phyloP scores from a whole-genome alignment of 73 alveolate species.

The Stentor coeruleus region DNA sequence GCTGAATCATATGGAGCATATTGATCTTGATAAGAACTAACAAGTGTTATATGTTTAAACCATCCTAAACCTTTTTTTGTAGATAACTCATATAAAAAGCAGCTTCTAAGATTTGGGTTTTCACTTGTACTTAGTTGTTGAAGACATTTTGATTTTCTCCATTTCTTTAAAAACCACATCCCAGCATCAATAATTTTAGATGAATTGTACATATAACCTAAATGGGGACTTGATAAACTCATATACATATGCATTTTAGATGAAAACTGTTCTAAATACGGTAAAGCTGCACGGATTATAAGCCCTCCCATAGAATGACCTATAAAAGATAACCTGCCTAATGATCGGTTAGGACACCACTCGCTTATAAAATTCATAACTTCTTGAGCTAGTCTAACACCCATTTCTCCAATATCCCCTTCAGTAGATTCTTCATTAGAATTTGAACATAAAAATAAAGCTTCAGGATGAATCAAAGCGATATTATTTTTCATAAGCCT shows the following conservation, averaged over 20 bases:
- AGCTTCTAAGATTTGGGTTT: slow-evolving; percentile 53
- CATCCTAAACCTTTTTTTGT: slow-evolving; percentile 74
- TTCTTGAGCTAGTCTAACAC: slow-evolving; percentile 94
- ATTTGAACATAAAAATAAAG: slow-evolving; percentile 83
- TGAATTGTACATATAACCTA: slow-evolving; percentile 89
- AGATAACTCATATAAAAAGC: slow-evolving; percentile 67
- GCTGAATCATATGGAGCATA: slow-evolving; percentile 98
- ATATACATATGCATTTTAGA: slow-evolving; percentile 89
- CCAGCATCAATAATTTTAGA: slow-evolving; percentile 81
- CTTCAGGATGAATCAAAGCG: slow-evolving; percentile 92
- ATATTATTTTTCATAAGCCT: slow-evolving; percentile 93
- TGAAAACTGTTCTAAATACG: slow-evolving; percentile 78
- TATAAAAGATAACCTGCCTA: slow-evolving; percentile 34
- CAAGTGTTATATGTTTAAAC: slow-evolving; percentile 89
- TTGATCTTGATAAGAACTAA: slow-evolving; percentile 88
- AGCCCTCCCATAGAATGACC: slow-evolving; percentile 96
- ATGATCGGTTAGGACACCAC: slow-evolving; percentile 47
- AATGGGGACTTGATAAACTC: slow-evolving; percentile 98
- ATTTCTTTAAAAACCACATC: slow-evolving; percentile 97
- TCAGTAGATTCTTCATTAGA: slow-evolving; percentile 96
- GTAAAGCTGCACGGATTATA: slow-evolving; percentile 90
- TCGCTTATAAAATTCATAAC: slow-evolving; percentile 43
- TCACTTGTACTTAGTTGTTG: slow-evolving; percentile 95
- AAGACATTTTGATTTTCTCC: slow-evolving; percentile 93
- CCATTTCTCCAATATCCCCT: slow-evolving; percentile 96